Conservation (phyloP, 331 rosid genomes). For the Pyrus hybrid region DNA sequence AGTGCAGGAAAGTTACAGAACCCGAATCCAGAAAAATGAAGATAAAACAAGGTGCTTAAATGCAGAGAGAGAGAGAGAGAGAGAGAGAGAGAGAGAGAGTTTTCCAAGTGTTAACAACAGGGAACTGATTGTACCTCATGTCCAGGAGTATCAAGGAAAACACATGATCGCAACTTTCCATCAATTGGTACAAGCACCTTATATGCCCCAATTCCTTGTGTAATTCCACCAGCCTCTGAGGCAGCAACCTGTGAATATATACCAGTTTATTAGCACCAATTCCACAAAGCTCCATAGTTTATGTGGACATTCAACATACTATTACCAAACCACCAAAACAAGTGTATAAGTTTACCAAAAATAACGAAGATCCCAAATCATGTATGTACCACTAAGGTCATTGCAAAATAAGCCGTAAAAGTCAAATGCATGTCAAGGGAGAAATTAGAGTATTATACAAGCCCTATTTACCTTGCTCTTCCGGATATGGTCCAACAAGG, state of each 20-base stretch:
- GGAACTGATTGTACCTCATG: conserved; percentile 65
- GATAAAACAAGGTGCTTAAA: conserved; percentile 1
- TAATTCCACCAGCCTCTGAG: conserved; percentile 98
- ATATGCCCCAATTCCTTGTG: conserved; percentile 98
- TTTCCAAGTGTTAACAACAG: neutral
- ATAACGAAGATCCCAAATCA: neutral
- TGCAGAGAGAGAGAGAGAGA: neutral
- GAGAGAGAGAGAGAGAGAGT: neutral
- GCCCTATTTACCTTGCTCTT: conserved; percentile 70
- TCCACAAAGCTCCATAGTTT: conserved; percentile 9
- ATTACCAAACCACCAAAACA: neutral
- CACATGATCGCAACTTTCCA: conserved; percentile 75
- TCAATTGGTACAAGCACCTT: conserved; percentile 79
- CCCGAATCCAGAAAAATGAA: neutral
- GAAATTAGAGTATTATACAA: conserved; percentile 13
- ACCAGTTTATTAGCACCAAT: conserved; percentile 12
- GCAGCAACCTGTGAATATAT: conserved; percentile 74
- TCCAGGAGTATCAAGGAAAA: conserved; percentile 97
- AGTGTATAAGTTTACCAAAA: neutral
- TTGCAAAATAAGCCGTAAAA: conserved; percentile 5
- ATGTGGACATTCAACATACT: neutral
- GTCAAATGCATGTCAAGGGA: too few relatives aligned
- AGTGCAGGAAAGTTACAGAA: conserved; percentile 4
- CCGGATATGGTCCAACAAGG: conserved; percentile 85
- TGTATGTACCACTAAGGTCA: conserved; percentile 6